phyloP scores from a whole-genome alignment of 805 yeast genomes.

The Starmera dryadoides region DNA sequence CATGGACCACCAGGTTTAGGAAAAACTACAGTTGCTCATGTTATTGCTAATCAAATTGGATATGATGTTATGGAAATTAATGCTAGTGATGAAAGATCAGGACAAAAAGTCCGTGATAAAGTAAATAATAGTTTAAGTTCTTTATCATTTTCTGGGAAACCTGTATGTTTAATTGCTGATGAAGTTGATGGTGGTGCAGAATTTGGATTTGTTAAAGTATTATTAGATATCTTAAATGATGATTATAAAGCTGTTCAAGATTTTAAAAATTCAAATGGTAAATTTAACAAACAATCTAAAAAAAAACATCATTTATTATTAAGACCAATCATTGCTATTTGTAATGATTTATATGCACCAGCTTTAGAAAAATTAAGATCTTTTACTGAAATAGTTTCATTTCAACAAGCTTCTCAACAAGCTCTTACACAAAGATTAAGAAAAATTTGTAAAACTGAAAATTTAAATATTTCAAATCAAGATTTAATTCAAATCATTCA shows the following conservation, averaged over 20 bases:
- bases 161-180: conserved; percentile 79
- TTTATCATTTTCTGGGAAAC: conserved; percentile 59
- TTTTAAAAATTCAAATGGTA: conserved; percentile 16
- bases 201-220: conserved; percentile 48
- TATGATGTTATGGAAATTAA: conserved; percentile 78
- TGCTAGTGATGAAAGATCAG: conserved; percentile 76
- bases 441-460: conserved; percentile 50
- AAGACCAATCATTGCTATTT: conserved; percentile 87
- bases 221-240: conserved; percentile 48
- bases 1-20: conserved; percentile 96
- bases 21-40: conserved; percentile 82
- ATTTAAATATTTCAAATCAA: conserved; percentile 37
- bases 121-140: conserved; percentile 57
- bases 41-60: conserved; percentile 75
- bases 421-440: conserved; percentile 39
- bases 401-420: conserved; percentile 48
- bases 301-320: conserved; percentile 38
- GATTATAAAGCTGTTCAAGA: conserved; percentile 48
- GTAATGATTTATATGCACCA: conserved; percentile 78
- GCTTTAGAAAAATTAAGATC: conserved; percentile 71
- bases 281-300: conserved; percentile 19
- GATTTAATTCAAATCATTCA: conserved; percentile 60
- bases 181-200: conserved; percentile 83
- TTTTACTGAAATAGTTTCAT: conserved; percentile 61
- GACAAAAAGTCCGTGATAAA: conserved; percentile 45